Base-by-base conservation (phyloP, 495 filamentous ascomycete genomes). In the Xylaria palmicola region DNA sequence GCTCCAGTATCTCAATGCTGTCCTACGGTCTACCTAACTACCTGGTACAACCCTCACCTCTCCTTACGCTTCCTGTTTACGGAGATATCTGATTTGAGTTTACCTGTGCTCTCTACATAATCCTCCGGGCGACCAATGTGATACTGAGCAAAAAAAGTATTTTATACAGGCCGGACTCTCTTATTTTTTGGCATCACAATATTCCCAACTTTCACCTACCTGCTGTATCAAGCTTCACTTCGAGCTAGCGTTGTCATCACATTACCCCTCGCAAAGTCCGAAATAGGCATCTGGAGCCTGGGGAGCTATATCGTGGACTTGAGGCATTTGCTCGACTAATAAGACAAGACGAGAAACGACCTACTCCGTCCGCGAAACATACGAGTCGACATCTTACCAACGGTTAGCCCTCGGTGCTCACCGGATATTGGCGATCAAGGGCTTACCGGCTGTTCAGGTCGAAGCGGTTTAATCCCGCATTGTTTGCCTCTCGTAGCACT, bases 391-490 rank as follows among this genome's bases (percentile, higher is more conserved):
- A 59, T 32, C 56, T 20, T 12, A 17, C 56, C 40, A 30, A 19
- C 44, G 27, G 13, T 24, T 41, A 22, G 19, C 6, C 32, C 24
- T n/a, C 56, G 22, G 45, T 22, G 6, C 13, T 30, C 24, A 8
- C 34, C 56, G 56, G 34, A 59, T 12, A 30, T 50, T 34, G 32
- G 45, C 24, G 34, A 24, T 30, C 34, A n/a, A n/a, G 22, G 27
- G 22, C 15, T 37, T 2, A 6, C 24, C 15, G 22, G 19, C 1
- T 51, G 8, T 24, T 36, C 20, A 15, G 15, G 22, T 20, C 40
- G 39, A 39, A 49, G 50, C 36, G 15, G 22, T 20, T 49, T 49
- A 39, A 49, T 59, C 36, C 43, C 45, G 50, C 44, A 43, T 26
- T 41, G 13, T n/a, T 50, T 24, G 34, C 45, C 12, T 22, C 19